Evolutionary conservation across 805 yeast species (phyloP), one percentile per base, ranked within the genome.

Genomic region (Komagataella phaffii): DNA sequence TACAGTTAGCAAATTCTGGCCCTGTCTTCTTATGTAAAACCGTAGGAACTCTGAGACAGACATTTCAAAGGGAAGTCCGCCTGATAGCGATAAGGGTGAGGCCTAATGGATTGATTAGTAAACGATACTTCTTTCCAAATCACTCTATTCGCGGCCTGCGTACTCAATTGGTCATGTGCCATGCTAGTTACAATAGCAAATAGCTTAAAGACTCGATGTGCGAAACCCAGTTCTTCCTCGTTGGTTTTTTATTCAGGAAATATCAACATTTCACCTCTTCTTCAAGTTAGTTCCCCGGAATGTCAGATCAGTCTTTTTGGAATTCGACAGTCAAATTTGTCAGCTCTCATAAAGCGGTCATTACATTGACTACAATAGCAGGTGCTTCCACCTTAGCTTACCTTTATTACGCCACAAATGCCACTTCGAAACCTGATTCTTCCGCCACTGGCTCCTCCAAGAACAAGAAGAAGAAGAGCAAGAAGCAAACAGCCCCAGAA

Each of bases 341-440:
- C 52, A 67, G 73, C 50, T 67, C 74, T 57, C 77, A 78, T 65
- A 77, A 68, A 61, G 64, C 74, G 43, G 79, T 77, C 44, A 63
- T 79, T 50, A 70, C 74, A 36, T 65, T 75, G 44, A 69, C 80
- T 8, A 75, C 80, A 1, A 66, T 74, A 51, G 78, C 77, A 44
- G 77, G 78, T 56, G 70, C 71, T 43, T 70, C 78, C 49, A 76
- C 79, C 19, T 71, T 68, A 51, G 69, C 66, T 2, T 80, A 77
- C 51, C 70, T 77, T 44, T 70, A 71, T 54, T 74, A 72, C 56
- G 71, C 72, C 48, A 62, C 56, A 55, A 70, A 61, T 58, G 68
- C 59, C 57, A 53, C 49, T 18, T 58, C 56, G 45, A 49, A 58
- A 48, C 54, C 55, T 52, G 21, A 21, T 19, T 21, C 21, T 6